Conservation (phyloP, 169 alveolate species). For the Eimeria brunetti region DNA sequence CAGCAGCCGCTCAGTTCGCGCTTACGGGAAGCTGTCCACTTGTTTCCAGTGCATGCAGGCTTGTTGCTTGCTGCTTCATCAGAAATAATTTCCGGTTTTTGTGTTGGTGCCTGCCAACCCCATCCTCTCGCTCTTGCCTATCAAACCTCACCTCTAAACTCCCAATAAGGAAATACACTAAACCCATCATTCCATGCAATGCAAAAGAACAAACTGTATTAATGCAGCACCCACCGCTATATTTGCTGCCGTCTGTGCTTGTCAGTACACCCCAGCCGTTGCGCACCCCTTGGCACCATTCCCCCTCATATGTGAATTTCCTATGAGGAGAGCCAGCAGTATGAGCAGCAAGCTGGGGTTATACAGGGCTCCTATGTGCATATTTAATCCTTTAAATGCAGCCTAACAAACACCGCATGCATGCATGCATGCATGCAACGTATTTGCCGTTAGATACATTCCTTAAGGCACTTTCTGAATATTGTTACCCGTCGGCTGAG, state of each 20-base stretch:
- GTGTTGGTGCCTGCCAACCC: too few relatives aligned
- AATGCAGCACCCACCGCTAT: neutral
- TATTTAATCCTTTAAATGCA: neutral
- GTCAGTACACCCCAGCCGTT: slow-evolving; percentile 65
- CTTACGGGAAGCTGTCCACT: neutral
- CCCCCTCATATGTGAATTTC: slow-evolving; percentile 47
- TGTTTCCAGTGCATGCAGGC: too few relatives aligned
- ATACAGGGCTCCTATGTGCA: neutral
- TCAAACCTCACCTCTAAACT: neutral
- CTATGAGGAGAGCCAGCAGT: neutral
- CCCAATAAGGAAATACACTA: neutral
- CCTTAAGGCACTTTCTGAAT: neutral
- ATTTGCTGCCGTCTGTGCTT: slow-evolving; percentile 47
- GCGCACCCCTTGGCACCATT: slow-evolving; percentile 65
- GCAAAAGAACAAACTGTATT: neutral
- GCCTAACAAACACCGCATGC: neutral
- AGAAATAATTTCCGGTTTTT: too few relatives aligned
- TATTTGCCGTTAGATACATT: neutral
- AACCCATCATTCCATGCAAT: neutral
- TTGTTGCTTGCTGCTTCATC: too few relatives aligned
- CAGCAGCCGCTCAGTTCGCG: neutral
- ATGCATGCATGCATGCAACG: neutral
- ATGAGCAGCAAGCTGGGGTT: neutral
- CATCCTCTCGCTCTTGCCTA: neutral
- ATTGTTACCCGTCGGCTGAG: slow-evolving; percentile 55